Base-by-base conservation (phyloP, 1,284 basidiomycete genomes). In the Erythrobasidium hasegawianum region DNA sequence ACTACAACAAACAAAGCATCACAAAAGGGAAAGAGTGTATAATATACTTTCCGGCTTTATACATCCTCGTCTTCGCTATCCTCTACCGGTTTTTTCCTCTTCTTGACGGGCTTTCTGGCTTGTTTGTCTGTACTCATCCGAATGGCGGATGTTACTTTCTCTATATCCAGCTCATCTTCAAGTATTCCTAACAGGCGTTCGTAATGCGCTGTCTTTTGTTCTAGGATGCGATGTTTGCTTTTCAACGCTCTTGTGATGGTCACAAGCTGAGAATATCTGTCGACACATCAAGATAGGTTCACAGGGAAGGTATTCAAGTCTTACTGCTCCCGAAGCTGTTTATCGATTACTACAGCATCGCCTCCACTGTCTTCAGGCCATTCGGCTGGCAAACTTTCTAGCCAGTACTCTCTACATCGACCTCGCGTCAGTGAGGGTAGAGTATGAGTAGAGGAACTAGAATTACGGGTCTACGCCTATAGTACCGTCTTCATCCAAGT, bases 331-430 rank as follows among this genome's bases (percentile, higher is more conserved):
- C 53, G 49, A 20, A 54, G 43, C 13, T 41, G 4, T 14, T 57
- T 14, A 13, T 56, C 41, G 8, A n/a, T n/a, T n/a, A n/a, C n/a
- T n/a, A n/a, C n/a, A n/a, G n/a, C n/a, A n/a, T n/a, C n/a, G n/a
- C 39, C 43, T 49, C 57, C 54, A 11, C 57, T n/a, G n/a, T n/a
- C 40, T 27, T 43, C 38, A 33, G 53, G 61, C 61, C 61, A 64
- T 45, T 16, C n/a, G 20, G 61, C 29, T 1, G 61, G 61, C 11
- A 64, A 26, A 16, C 57, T 55, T 16, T 64, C 55, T 8, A 64
- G 45, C 61, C 61, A 64, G 61, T 64, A 53, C 29, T 64, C 61
- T 57, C 61, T 64, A n/a, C n/a, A n/a, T n/a, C n/a, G n/a, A n/a
- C n/a, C n/a, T n/a, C n/a, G n/a, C n/a, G n/a, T n/a, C n/a, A n/a